Conservation (phyloP, 2,329 filamentous ascomycete genomes). For the Fusarium avenaceum region DNA sequence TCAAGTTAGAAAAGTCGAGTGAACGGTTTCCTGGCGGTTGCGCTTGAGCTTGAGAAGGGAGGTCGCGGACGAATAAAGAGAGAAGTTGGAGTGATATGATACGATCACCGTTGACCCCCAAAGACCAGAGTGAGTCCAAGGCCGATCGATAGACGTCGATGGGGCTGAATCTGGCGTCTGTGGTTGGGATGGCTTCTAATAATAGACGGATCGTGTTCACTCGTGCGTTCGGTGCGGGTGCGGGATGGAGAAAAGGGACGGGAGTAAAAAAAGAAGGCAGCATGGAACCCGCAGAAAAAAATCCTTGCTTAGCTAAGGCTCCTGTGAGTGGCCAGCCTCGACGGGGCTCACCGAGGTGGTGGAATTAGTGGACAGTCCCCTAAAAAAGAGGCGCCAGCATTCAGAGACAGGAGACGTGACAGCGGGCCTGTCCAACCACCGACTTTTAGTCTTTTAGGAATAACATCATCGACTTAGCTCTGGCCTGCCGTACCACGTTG, state of each 20-base stretch:
- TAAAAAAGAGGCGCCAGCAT: slow-evolving; percentile 28
- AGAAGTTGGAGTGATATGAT: neutral
- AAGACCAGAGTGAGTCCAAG: slow-evolving; percentile 4
- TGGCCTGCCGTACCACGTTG: slow-evolving; percentile 20
- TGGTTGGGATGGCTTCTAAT: slow-evolving; percentile 49
- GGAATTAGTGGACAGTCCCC: slow-evolving; percentile 22
- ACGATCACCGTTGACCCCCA: slow-evolving; percentile 28
- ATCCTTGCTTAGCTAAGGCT: slow-evolving; percentile 40
- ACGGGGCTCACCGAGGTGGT: slow-evolving; percentile 30
- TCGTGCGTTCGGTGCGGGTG: slow-evolving; percentile 30
- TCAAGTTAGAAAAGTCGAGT: slow-evolving; percentile 3
- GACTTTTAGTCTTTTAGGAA: slow-evolving; percentile 23
- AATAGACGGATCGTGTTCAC: slow-evolving; percentile 53
- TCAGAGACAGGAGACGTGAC: slow-evolving; percentile 19
- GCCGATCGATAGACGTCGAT: slow-evolving; percentile 44
- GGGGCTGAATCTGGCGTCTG: slow-evolving; percentile 51
- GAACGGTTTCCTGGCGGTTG: slow-evolving; percentile 6
- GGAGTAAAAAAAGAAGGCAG: slow-evolving; percentile 47
- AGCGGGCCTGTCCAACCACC: slow-evolving; percentile 31
- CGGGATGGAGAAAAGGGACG: slow-evolving; percentile 42
- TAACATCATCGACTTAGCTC: slow-evolving; percentile 18
- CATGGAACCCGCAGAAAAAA: slow-evolving; percentile 39
- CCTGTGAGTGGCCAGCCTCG: slow-evolving; percentile 8
- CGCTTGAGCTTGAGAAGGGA: slow-evolving; percentile 31
- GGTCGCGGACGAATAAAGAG: slow-evolving; percentile 8